Base-by-base conservation (phyloP, 805 yeast species). In the Ascoidea tarda region DNA sequence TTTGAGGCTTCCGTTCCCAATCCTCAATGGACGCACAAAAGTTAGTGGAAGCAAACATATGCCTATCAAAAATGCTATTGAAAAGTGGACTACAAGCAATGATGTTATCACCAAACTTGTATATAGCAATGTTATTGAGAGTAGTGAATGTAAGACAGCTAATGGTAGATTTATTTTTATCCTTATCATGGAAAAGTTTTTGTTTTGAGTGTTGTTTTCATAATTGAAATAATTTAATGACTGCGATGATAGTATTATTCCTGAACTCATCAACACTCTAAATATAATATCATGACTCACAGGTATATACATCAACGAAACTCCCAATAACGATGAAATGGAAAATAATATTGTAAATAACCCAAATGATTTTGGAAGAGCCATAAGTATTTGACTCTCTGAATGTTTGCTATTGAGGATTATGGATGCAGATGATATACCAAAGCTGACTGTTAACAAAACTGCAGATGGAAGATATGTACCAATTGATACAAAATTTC, bases 401-500 rank as follows among this genome's bases (percentile, higher is more conserved):
- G 65, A 50, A 46, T 75, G 65, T 16, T 66, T 68, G 49, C 72
- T 68, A 54, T 78, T 77, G 48, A 84, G 61, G 28, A 78, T 61
- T 10, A 79, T 66, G 54, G 85, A 76, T 33, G 82, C 62, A 1
- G 96, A 77, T 59, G 87, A 79, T 16, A 89, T 55, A 0, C 87
- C 80, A 71, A 77, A 89, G 1, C 87, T 67, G 4, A 78, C 74
- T 1, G 93, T 84, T 5, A 85, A 66, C 5, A 86, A 69, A 49
- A 84, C 82, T 0, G 95, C 96, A 2, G 91, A 73, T 1, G 98
- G 98, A 51, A 93, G 69, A 63, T 91, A 93, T 16, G 95, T 87
- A 4, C 96, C 97, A 57, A 93, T 90, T 5, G 96, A 87, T 16
- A 93, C 96, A 69, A 93, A 93, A 54, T 76, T 66, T 53, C 75